Evolutionary conservation across 495 filamentous ascomycete genomes (phyloP), one percentile per base, ranked within the genome.

Genomic region (Staphylotrichum tortipilum): DNA sequence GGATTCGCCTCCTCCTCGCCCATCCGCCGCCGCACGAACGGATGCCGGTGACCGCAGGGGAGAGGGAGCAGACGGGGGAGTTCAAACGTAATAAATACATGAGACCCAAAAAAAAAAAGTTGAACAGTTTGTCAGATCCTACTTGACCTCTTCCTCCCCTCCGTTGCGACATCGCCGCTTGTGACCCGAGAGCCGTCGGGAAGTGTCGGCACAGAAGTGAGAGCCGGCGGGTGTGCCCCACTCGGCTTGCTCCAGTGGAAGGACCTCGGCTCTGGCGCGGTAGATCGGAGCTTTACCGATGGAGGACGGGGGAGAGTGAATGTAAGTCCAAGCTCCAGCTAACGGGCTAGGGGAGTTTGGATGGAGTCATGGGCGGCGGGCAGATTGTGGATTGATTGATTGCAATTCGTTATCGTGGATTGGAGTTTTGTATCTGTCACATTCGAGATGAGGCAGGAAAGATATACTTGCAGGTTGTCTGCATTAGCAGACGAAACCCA

Each of bases 241-340:
- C 50, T 34, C 47, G 41, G 36, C 23, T 33, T 4, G 31, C 12
- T 43, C n/a, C 2, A n/a, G 22, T 12, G 34, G 21, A 30, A 52
- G 47, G 55, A 58, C 64, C 64, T 67, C 64, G 64, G 64, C 64
- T 65, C 49, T 61, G 47, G 44, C 36, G 52, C 64, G 63, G 63
- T 48, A 64, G 56, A 66, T 59, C 63, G 63, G 63, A 64, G 55
- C 45, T 55, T 33, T 35, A 21, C 3, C 10, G 9, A 26, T 43
- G 19, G 12, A 38, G 34, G 29, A 18, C 41, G 18, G 34, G 26
- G 52, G 50, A n/a, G n/a, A n/a, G n/a, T n/a, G n/a, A n/a, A n/a
- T n/a, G n/a, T n/a, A n/a, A n/a, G 60, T 38, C 54, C 40, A 44
- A 55, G 54, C 54, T 63, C 54, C 53, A 45, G 50, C 30, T 44